Percentiles rank a stretch among this genome's conserved stretches.
Conservation (phyloP, 2,329 filamentous ascomycete genomes). For the Teratosphaeria gauchensis region DNA sequence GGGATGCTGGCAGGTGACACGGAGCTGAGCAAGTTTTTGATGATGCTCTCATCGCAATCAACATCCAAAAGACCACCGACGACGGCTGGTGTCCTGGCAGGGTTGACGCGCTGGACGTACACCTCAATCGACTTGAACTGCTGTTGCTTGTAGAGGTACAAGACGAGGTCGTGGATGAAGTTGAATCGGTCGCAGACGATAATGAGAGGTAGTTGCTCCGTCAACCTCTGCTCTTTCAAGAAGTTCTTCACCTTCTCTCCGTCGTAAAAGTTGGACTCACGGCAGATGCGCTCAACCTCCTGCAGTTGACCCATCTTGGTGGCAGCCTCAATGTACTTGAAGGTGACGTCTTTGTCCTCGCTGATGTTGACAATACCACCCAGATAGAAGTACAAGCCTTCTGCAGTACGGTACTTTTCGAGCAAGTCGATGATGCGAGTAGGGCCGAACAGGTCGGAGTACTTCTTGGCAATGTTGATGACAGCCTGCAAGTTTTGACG, state of each 20-base stretch:
- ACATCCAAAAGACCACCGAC: conserved; percentile 90
- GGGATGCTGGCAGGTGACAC: conserved; percentile 78
- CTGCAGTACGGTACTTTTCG: conserved; percentile 94
- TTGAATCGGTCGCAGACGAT: conserved; percentile 99
- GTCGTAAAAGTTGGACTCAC: conserved; percentile 57
- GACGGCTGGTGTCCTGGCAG: conserved; percentile 79
- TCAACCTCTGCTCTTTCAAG: conserved; percentile 86
- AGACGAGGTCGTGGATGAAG: conserved; percentile 91
- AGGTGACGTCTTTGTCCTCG: conserved; percentile 89
- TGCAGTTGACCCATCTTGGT: conserved; percentile 88
- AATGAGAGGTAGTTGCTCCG: conserved; percentile 90
- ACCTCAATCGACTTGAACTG: conserved; percentile 98
- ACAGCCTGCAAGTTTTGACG: conserved; percentile 93
- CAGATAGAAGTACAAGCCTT: conserved; percentile 96
- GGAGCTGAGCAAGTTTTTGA: conserved; percentile 80
- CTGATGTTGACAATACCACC: conserved; percentile 96
- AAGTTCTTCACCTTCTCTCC: conserved; percentile 72
- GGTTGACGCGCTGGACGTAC: conserved; percentile 96
- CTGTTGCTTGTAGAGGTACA: conserved; percentile 97
- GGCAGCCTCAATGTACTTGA: conserved; percentile 98
- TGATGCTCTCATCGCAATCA: conserved; percentile 92
- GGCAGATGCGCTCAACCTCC: conserved; percentile 93
- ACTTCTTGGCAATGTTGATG: conserved; percentile 93
- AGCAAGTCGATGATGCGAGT: conserved; percentile 82
- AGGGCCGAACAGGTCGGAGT: conserved; percentile 88